These are phyloP conservation scores for Clohesyomyces aquaticus DNA, from an alignment of 495 filamentous ascomycete genomes.

Conservation along the genomic window DNA sequence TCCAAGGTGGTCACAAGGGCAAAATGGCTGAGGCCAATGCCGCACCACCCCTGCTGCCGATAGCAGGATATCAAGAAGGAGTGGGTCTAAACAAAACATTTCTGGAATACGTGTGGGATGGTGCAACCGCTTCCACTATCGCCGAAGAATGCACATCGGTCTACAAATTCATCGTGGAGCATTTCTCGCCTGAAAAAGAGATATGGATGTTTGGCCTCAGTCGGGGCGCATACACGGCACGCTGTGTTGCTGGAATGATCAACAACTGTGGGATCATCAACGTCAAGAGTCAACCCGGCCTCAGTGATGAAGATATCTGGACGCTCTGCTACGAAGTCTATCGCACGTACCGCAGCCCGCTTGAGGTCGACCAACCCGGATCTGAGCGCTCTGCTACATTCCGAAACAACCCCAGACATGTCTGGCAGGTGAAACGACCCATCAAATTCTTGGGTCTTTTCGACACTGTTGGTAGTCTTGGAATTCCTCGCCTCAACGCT, in stretches of 20 bases:
- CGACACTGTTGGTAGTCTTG: conserved; percentile 32
- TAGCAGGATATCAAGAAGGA: conserved; percentile 34
- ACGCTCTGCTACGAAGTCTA: conserved; percentile 31
- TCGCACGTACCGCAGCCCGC: conserved; percentile 29
- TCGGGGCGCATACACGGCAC: conserved; percentile 28
- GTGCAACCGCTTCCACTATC: conserved; percentile 35
- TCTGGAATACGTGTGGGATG: conserved; percentile 30
- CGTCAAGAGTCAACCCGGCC: not conserved
- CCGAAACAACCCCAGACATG: not conserved
- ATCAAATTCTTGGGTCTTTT: conserved; percentile 24
- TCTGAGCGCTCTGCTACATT: conserved; percentile 3
- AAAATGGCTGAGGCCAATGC: no score
- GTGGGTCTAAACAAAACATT: conserved; percentile 34
- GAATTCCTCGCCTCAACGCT: conserved; percentile 30
- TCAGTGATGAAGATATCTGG: not conserved
- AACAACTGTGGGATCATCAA: conserved; percentile 38
- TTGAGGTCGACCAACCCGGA: conserved; percentile 23
- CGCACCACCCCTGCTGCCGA: no score
- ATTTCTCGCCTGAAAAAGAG: conserved; percentile 21
- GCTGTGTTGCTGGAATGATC: conserved; percentile 38
- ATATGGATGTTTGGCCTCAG: conserved; percentile 36
- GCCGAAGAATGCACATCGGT: conserved; percentile 28
- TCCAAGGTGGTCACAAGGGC: no score
- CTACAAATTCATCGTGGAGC: conserved; percentile 33
- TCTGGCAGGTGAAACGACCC: conserved; percentile 13